Base-by-base conservation (phyloP, 768 basidiomycete species). In the Suillus americanus region DNA sequence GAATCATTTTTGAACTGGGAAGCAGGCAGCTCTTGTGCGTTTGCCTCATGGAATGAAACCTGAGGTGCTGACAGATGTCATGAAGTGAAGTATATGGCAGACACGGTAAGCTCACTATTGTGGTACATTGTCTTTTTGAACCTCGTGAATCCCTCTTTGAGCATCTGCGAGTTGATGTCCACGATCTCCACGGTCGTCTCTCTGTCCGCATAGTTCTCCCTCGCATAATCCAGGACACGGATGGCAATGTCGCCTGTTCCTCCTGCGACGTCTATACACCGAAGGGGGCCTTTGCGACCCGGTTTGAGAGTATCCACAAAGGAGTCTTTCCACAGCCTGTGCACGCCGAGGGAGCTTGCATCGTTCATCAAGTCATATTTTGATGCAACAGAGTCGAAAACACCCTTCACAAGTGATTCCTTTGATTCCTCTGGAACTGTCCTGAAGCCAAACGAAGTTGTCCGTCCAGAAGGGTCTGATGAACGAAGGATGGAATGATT, bases 311-410 rank as follows among this genome's bases (percentile, higher is more conserved):
- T 78, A 1, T 87, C 84, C 33, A 98, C 89, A 72, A 93, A 92
- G 20, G 88, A 82, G 75, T 99, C 95, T 78, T 99, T 99, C 97
- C 97, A 99, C 28, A 99, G 80, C 62, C 97, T 85, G 74, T 99
- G 97, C 12, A 99, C 89, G 41, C 97, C 97, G 66, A 99, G 79
- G 3, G 97, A 99, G 77, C 95, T 92, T n/a, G 95, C 94, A 74
- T 99, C 97, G 82, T 99, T 99, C 97, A 99, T 97, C 48, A 98
- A 77, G 77, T 99, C 97, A 79, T 99, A 99, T 53, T 86, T 90
- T 41, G 93, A 90, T 50, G 97, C 95, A 64, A 99, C 97, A 8
- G 94, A 97, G 72, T 93, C 89, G 79, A 99, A 99, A 60, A 99
- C 96, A 67, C 85, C 86, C 71, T 92, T 94, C 66, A 99, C 97